These are phyloP conservation scores for Cryoendolithus antarcticus DNA, from an alignment of 2,329 filamentous ascomycete genomes.

Conservation along the genomic window DNA sequence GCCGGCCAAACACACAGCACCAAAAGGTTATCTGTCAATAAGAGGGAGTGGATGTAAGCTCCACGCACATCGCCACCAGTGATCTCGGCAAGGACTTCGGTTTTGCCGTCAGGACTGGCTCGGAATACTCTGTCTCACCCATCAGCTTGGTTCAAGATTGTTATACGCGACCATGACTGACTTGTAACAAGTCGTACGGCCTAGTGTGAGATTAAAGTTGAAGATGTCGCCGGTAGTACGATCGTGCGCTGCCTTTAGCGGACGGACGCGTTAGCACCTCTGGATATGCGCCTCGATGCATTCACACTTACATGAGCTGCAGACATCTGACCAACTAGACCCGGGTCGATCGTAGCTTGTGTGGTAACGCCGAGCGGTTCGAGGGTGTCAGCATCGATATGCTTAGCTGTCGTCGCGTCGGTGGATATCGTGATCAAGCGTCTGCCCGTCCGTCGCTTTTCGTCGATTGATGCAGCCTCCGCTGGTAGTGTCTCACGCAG, in stretches of 20 bases:
- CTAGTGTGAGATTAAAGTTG: constrained; percentile 69
- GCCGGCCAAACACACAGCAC: constrained; percentile 62
- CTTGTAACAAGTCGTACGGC: constrained; percentile 47
- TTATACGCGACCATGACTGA: too few species aligned
- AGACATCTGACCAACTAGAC: constrained; percentile 53
- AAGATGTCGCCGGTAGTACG: constrained; percentile 61
- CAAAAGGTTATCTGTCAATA: constrained; percentile 58
- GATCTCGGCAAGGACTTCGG: constrained; percentile 59
- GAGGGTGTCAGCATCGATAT: constrained; percentile 57
- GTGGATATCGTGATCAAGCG: constrained; percentile 42
- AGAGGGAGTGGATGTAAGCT: constrained; percentile 75
- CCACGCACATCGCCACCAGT: constrained; percentile 36
- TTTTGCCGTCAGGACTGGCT: constrained; percentile 49
- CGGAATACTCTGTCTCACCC: constrained; percentile 41
- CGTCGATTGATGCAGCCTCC: constrained; percentile 8
- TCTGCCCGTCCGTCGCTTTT: constrained; percentile 12
- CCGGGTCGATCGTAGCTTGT: constrained; percentile 53
- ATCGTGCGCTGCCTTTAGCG: constrained; percentile 44
- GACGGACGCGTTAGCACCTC: too few species aligned
- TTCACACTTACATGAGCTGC: constrained; percentile 45
- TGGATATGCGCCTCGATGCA: too few species aligned
- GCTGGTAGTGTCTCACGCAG: constrained; percentile 54
- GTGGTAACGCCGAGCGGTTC: constrained; percentile 55
- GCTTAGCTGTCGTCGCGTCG: constrained; percentile 48
- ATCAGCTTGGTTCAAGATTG: too few species aligned